These are phyloP conservation scores for Ceratocystis variospora DNA, from an alignment of 2,329 filamentous ascomycete genomes.

Conservation along the genomic window DNA sequence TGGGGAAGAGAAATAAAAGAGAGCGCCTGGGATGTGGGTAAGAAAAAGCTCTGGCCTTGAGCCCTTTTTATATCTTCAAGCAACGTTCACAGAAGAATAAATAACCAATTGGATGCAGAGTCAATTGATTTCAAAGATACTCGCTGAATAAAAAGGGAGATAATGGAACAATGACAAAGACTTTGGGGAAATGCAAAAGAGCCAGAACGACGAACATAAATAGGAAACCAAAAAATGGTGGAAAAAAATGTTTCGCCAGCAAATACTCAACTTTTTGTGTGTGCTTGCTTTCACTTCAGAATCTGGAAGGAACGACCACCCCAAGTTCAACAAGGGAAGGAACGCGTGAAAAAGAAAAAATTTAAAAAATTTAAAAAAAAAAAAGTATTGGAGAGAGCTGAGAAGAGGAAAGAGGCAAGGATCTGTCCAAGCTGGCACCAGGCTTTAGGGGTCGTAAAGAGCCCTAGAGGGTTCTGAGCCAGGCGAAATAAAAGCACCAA, in stretches of 20 bases:
- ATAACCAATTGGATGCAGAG: not conserved
- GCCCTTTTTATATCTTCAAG: not conserved
- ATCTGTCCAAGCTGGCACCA: not conserved
- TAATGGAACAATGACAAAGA: not conserved
- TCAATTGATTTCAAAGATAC: not conserved
- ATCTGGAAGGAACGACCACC: not conserved
- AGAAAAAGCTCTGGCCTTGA: not conserved
- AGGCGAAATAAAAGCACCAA: not conserved
- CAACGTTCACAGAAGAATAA: not conserved
- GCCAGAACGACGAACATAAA: not conserved
- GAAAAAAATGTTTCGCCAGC: not conserved
- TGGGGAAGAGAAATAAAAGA: not conserved
- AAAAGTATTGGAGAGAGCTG: not conserved
- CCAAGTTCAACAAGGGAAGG: conserved; percentile 6
- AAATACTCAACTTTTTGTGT: not conserved
- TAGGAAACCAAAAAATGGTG: not conserved
- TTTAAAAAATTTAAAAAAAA: no score
- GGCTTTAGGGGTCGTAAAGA: not conserved
- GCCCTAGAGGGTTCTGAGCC: not conserved
- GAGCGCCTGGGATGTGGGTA: not conserved
- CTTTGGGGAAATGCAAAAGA: not conserved
- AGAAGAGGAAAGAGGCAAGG: not conserved
- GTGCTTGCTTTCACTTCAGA: not conserved
- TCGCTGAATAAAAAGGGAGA: not conserved
- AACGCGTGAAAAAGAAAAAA: not conserved